phyloP scores from a whole-genome alignment of 2,329 filamentous ascomycete species.

The Graphilbum ipis-grandicollis region DNA sequence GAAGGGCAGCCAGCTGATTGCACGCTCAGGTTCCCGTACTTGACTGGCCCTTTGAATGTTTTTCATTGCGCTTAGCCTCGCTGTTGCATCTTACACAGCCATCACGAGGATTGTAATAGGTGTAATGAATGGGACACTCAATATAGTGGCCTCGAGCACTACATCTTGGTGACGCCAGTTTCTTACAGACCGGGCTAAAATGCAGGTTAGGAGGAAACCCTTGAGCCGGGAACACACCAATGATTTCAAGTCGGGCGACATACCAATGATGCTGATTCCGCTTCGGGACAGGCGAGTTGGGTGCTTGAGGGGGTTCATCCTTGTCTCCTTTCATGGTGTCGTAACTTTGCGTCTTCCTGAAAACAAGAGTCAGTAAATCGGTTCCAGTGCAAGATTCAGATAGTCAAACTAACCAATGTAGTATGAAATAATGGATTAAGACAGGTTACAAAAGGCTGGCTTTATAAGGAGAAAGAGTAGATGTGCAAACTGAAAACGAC shows the following conservation, averaged over 20 bases:
- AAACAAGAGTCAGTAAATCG: too few species aligned
- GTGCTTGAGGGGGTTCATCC: neutral
- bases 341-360: neutral
- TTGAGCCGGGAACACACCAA: too few species aligned
- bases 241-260: neutral
- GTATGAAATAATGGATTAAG: too few species aligned
- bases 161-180: conserved; percentile 1
- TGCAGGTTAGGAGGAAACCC: neutral
- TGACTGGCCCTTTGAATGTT: neutral
- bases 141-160: neutral
- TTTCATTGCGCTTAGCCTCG: neutral
- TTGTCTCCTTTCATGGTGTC: neutral
- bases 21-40: too few species aligned
- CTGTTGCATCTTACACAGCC: conserved; percentile 2
- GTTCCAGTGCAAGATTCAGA: too few species aligned
- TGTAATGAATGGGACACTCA: conserved; percentile 4
- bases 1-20: too few species aligned
- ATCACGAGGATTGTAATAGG: conserved; percentile 10
- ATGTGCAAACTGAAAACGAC: too few species aligned
- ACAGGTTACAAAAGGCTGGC: too few species aligned
- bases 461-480: too few species aligned
- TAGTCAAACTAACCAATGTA: too few species aligned
- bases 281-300: neutral
- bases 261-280: neutral
- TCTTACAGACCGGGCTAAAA: conserved; percentile 1